Percentiles rank a stretch among this genome's conserved stretches.
These are phyloP conservation scores for Brasilioporus rufonigricans DNA, from an alignment of 768 basidiomycete species.

Conservation along the genomic window DNA sequence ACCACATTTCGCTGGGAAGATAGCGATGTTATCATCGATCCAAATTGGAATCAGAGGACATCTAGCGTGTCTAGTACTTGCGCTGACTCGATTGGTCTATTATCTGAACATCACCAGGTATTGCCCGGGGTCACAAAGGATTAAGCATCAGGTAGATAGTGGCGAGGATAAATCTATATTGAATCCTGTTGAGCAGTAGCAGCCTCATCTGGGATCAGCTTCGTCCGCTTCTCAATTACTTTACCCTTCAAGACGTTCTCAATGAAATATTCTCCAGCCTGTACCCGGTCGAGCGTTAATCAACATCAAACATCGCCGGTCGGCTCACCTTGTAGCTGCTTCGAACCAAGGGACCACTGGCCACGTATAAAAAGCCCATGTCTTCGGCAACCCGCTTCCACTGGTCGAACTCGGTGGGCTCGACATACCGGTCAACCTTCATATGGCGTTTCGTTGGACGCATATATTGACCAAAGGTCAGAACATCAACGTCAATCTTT, in stretches of 20 bases:
- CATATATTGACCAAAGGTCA: slow-evolving; percentile 99
- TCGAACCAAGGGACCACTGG: slow-evolving; percentile 92
- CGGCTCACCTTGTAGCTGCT: slow-evolving; percentile 90
- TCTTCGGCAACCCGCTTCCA: slow-evolving; percentile 91
- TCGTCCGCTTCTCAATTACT: slow-evolving; percentile 40
- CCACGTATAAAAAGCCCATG: slow-evolving; percentile 96
- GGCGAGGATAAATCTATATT: neutral
- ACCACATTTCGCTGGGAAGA: no score
- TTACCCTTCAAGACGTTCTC: slow-evolving; percentile 82
- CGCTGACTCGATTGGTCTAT: no score
- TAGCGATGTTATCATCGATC: no score
- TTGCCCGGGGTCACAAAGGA: neutral
- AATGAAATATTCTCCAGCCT: slow-evolving; percentile 97
- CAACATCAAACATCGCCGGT: neutral
- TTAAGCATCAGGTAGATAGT: neutral
- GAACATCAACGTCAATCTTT: slow-evolving; percentile 87
- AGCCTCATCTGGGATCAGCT: slow-evolving; percentile 29
- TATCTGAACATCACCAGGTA: no score
- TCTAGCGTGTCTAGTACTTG: no score
- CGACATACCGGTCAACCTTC: slow-evolving; percentile 97
- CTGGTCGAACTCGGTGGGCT: slow-evolving; percentile 86
- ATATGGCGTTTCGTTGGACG: slow-evolving; percentile 98
- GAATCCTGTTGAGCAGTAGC: slow-evolving; percentile 1
- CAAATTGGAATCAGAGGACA: no score
- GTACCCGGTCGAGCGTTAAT: slow-evolving; percentile 4